These are phyloP conservation scores for Taphrina pruni DNA, from an alignment of 1,139 yeast species.

Conservation along the genomic window DNA sequence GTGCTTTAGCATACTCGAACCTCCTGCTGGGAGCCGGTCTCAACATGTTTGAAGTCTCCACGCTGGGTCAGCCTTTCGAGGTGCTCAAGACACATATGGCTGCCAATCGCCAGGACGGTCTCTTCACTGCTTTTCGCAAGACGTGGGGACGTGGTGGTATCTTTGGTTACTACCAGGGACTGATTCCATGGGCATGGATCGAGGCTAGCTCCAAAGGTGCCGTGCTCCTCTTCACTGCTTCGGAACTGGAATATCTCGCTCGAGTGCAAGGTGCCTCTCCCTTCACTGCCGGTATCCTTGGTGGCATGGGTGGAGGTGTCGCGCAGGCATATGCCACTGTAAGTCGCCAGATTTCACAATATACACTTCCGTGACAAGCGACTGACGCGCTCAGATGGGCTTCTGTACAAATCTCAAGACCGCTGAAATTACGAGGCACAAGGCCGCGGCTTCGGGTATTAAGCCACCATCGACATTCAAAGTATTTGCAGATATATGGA, in stretches of 20 bases:
- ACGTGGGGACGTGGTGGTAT: slow-evolving; percentile 95
- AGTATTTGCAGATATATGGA: slow-evolving; percentile 83
- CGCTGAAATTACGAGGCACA: slow-evolving; percentile 93
- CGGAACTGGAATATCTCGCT: slow-evolving; percentile 85
- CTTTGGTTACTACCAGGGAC: slow-evolving; percentile 91
- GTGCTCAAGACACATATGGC: slow-evolving; percentile 97
- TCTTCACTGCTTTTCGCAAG: slow-evolving; percentile 69
- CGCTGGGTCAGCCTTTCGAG: slow-evolving; percentile 95
- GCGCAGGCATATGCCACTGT: slow-evolving; percentile 95
- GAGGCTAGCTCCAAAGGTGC: slow-evolving; percentile 99
- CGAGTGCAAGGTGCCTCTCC: slow-evolving; percentile 65
- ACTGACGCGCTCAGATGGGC: slow-evolving; percentile 60
- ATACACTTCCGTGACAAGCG: not conserved
- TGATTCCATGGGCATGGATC: slow-evolving; percentile 99
- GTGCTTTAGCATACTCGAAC: slow-evolving; percentile 53
- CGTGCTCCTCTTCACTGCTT: slow-evolving; percentile 87
- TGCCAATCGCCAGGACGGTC: slow-evolving; percentile 77
- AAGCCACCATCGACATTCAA: slow-evolving; percentile 77
- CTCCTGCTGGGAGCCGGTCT: slow-evolving; percentile 92
- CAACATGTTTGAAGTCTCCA: slow-evolving; percentile 89
- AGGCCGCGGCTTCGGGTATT: slow-evolving; percentile 74
- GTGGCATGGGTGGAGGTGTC: slow-evolving; percentile 86
- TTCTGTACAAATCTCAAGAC: slow-evolving; percentile 93
- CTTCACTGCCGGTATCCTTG: slow-evolving; percentile 87
- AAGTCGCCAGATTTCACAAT: slow-evolving; percentile 57